phyloP scores from a whole-genome alignment of 768 basidiomycete genomes.

The Amanita brunnescens region DNA sequence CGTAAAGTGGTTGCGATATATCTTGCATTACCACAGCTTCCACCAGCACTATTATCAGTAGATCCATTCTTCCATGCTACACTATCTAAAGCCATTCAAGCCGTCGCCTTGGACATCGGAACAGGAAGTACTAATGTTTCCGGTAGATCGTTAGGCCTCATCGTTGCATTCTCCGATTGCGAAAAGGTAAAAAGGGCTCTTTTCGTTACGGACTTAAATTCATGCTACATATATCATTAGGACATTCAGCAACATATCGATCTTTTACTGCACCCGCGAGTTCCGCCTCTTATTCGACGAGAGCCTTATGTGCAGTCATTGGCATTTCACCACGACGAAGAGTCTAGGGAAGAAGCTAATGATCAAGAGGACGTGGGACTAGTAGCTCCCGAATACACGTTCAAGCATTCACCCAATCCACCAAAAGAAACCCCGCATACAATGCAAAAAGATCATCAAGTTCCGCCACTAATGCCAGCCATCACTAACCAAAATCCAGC shows the following conservation, averaged over 20 bases:
- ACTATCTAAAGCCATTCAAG: conserved; percentile 38
- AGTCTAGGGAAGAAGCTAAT: conserved; percentile 52
- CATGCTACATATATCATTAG: conserved; percentile 3
- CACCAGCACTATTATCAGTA: conserved; percentile 44
- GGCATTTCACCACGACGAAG: conserved; percentile 54
- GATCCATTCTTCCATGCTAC: conserved; percentile 39
- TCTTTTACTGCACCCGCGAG: conserved; percentile 66
- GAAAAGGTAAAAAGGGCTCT: neutral
- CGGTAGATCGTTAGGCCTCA: conserved; percentile 52
- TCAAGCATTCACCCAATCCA: neutral
- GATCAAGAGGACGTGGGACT: conserved; percentile 34
- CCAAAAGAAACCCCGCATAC: neutral
- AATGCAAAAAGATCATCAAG: neutral
- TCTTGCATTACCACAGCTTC: conserved; percentile 47
- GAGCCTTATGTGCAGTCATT: conserved; percentile 55
- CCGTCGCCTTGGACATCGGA: conserved; percentile 37
- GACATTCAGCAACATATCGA: conserved; percentile 36
- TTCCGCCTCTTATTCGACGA: conserved; percentile 66
- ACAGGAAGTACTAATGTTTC: conserved; percentile 49
- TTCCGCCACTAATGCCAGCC: neutral
- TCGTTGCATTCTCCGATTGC: conserved; percentile 28
- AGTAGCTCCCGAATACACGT: conserved; percentile 10
- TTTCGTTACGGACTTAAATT: neutral
- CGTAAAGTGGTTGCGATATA: conserved; percentile 51
- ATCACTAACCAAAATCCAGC: neutral